A percentile compares a stretch with the other conserved stretches of the same genome.
phyloP scores from a whole-genome alignment of 768 basidiomycete species.

The Tephrocybe rancida region DNA sequence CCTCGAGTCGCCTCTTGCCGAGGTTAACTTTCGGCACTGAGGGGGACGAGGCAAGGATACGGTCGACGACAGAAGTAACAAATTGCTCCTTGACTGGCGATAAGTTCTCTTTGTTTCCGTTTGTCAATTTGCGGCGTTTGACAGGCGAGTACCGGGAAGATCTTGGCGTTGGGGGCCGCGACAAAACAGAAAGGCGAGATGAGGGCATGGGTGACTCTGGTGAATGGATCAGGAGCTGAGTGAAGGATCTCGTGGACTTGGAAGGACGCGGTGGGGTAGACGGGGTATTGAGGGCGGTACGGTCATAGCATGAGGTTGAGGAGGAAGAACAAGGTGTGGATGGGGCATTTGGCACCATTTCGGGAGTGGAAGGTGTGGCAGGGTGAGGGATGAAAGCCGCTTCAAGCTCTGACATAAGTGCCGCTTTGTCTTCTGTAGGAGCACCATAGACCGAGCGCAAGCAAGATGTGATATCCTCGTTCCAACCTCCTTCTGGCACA shows the following conservation, averaged over 20 bases:
- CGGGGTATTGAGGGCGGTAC: not conserved
- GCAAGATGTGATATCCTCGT: slow-evolving; percentile 40
- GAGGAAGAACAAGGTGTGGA: slow-evolving; percentile 11
- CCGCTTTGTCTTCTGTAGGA: slow-evolving; percentile 1
- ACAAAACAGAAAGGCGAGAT: slow-evolving; percentile 15
- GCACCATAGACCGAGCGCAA: slow-evolving; percentile 19
- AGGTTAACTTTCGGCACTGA: slow-evolving; percentile 20
- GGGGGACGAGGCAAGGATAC: slow-evolving; percentile 39
- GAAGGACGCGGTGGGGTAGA: slow-evolving; percentile 5
- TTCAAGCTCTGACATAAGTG: slow-evolving; percentile 2
- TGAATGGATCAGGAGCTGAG: slow-evolving; percentile 7
- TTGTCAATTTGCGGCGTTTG: slow-evolving; percentile 37
- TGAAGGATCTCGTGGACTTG: slow-evolving; percentile 19
- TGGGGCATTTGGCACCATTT: not conserved
- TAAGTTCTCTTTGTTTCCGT: slow-evolving; percentile 62
- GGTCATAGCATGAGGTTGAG: not conserved
- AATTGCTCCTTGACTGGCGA: slow-evolving; percentile 32
- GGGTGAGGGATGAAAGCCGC: slow-evolving; percentile 5
- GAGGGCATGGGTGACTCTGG: slow-evolving; percentile 21
- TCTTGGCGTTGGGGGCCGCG: slow-evolving; percentile 33
- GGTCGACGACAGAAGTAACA: slow-evolving; percentile 45
- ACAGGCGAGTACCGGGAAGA: slow-evolving; percentile 28
- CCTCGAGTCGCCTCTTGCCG: slow-evolving; percentile 48
- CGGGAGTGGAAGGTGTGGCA: not conserved
- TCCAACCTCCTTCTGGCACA: slow-evolving; percentile 56